Conservation (phyloP, 169 alveolate genomes). For the Pseudocohnilembus persalinus region DNA sequence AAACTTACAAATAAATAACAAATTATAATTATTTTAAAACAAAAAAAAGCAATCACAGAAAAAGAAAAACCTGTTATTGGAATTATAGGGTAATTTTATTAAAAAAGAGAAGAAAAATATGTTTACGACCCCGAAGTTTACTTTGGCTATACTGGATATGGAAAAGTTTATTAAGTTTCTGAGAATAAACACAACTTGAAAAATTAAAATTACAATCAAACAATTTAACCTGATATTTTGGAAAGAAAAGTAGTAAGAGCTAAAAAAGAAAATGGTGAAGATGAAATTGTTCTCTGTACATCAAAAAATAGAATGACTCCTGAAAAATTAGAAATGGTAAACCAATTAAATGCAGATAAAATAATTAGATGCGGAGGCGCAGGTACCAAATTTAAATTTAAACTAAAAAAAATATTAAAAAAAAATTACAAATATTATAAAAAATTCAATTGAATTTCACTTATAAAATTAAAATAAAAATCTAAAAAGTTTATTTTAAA, state of each 20-base stretch:
- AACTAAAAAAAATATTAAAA: too few species aligned
- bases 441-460: too few species aligned
- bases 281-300: conserved; percentile 5
- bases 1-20: too few species aligned
- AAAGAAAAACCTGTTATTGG: conserved; percentile 46
- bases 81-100: conserved; percentile 49
- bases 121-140: conserved; percentile 24
- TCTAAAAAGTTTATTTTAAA: too few species aligned
- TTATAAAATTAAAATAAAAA: too few species aligned
- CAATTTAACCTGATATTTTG: background rate
- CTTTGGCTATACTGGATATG: conserved; percentile 29
- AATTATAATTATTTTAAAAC: too few species aligned
- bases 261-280: background rate
- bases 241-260: background rate
- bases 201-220: background rate
- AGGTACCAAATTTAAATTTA: conserved; percentile 15
- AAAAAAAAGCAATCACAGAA: conserved; percentile 35
- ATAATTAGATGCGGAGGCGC: conserved; percentile 54
- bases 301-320: conserved; percentile 7
- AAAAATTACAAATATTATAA: too few species aligned
- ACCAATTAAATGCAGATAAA: conserved; percentile 14
- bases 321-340: conserved; percentile 5
- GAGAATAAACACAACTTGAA: background rate
- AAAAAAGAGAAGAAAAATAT: conserved; percentile 12
- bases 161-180: conserved; percentile 3